Base-by-base conservation (phyloP, 352 stramenopile species). In the Ophiocytium majus region DNA sequence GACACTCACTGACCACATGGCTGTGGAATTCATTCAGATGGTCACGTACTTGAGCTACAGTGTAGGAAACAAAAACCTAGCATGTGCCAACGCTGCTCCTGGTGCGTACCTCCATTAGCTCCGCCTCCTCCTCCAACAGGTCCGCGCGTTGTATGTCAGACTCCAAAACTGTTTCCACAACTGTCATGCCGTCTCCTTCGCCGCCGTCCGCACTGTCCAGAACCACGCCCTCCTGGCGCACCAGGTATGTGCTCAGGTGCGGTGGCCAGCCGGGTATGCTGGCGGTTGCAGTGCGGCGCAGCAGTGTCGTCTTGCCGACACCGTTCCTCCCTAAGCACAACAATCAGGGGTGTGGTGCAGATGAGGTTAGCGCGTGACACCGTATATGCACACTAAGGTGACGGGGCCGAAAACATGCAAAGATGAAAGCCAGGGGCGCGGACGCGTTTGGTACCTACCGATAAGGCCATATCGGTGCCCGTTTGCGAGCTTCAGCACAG, bases 391-490 rank as follows among this genome's bases (percentile, higher is more conserved):
- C 14, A 5, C 5, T 14, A 57, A 57, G 5, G 43, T 57, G 43
- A 14, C 43, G 5, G 14, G 43, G 14, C 43, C 14, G 43, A 5
- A 5, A 57, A 57, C 43, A 57, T 57, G 5, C 5, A 14, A 57
- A 57, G 43, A 14, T 57, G 43, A 5, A 57, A 14, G 43, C 43
- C n/a, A n/a, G n/a, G n/a, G n/a, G n/a, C n/a, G n/a, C n/a, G n/a
- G n/a, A n/a, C n/a, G n/a, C n/a, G n/a, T n/a, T n/a, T n/a, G n/a
- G 14, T 14, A 57, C 43, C 14, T 14, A 57, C 75, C 75, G 34
- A 98, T 91, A 82, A 99, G 92, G 91, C 96, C 96, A 90, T 99
- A 99, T 80, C 92, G 91, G 86, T 97, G 94, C 87, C 94, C 95
- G 83, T 94, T 93, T 71, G 95, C 97, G 35, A 98, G 90, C 81